These are phyloP conservation scores for Senna tora DNA, from an alignment of 306 rosid genomes.

Conservation along the genomic window DNA sequence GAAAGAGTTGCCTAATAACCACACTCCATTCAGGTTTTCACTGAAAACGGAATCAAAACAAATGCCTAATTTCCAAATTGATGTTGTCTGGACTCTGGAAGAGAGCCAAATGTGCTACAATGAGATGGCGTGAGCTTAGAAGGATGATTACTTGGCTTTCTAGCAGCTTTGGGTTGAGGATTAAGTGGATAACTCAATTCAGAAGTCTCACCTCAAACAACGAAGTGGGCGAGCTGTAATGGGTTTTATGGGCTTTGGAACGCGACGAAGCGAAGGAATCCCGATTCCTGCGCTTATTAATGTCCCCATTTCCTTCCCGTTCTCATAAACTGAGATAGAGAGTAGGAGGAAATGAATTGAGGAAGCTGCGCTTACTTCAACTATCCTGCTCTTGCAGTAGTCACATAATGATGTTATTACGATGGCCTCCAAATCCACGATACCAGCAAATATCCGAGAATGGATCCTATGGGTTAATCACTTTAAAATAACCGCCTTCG, in stretches of 20 bases:
- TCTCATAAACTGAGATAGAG: neutral
- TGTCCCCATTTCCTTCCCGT: constrained; percentile 36
- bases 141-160: neutral
- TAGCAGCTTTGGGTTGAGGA: neutral
- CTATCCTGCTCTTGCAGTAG: neutral
- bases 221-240: constrained; percentile 37
- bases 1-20: neutral
- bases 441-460: neutral
- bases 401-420: neutral
- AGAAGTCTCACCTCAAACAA: constrained; percentile 51
- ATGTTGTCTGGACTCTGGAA: neutral
- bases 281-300: constrained; percentile 39
- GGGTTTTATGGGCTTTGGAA: constrained; percentile 34
- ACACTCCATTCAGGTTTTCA: constrained; percentile 20
- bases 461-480: neutral
- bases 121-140: constrained; percentile 6
- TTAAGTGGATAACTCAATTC: neutral
- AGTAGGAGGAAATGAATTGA: neutral
- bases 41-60: neutral
- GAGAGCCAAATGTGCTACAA: constrained; percentile 1
- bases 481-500: neutral
- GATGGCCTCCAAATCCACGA: constrained; percentile 1
- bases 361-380: neutral
- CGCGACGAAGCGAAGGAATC: constrained; percentile 37
- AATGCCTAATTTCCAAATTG: neutral